Conservation (phyloP, 2,329 filamentous ascomycete genomes). For the Chalaropsis ovoidea region DNA sequence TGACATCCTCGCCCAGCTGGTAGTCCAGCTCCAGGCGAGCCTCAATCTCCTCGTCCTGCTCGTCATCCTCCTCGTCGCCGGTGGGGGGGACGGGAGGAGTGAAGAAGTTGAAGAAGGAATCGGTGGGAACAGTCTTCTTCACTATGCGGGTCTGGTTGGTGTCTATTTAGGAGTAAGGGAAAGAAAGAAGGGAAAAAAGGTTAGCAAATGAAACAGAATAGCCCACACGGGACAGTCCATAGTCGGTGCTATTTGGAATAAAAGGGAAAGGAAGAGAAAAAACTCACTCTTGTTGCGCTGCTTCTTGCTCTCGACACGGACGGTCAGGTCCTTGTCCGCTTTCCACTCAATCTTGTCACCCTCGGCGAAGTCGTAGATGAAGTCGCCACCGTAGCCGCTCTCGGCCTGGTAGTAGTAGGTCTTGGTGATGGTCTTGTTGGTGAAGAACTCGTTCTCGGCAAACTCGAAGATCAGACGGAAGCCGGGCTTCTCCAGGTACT, state of each 20-base stretch:
- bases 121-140: constrained; percentile 97
- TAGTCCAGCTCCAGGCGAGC: constrained; percentile 97
- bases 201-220: not conserved
- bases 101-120: constrained; percentile 99
- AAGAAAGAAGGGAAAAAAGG: constrained; percentile 5
- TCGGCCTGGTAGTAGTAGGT: constrained; percentile 99
- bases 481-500: constrained; percentile 95
- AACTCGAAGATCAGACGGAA: constrained; percentile 99
- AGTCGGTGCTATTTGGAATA: too few relatives aligned
- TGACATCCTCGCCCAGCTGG: constrained; percentile 97
- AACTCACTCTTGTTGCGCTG: constrained; percentile 94
- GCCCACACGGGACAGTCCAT: constrained; percentile 22
- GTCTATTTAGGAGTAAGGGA: too few relatives aligned
- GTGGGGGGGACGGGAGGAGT: constrained; percentile 79
- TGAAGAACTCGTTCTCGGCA: constrained; percentile 88
- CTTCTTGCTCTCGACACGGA: constrained; percentile 97
- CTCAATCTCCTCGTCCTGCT: constrained; percentile 82
- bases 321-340: constrained; percentile 80
- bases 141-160: constrained; percentile 98
- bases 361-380: constrained; percentile 98
- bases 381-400: constrained; percentile 95
- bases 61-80: constrained; percentile 59
- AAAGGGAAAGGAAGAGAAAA: constrained; percentile 1
- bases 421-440: constrained; percentile 94
- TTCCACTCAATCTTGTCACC: constrained; percentile 98